Evolutionary conservation across 306 rosid genomes (phyloP).

Genomic region (Macrotyloma uniflorum): DNA sequence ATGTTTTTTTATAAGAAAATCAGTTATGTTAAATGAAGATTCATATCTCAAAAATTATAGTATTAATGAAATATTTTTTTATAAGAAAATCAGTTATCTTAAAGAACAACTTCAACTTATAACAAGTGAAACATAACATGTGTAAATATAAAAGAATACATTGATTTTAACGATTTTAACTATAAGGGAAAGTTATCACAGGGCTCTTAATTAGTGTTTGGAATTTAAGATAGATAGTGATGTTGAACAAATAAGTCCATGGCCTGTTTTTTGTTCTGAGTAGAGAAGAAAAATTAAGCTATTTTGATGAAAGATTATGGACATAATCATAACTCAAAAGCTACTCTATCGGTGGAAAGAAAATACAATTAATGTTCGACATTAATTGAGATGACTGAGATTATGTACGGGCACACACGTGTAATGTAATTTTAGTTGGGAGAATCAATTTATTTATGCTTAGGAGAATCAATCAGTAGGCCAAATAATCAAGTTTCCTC

Average conservation of each 20-base stretch:
- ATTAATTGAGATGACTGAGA: neutral
- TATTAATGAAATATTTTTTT: too few species aligned
- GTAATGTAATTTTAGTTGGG: neutral
- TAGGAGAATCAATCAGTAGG: neutral
- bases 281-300: neutral
- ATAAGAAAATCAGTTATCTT: too few species aligned
- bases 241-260: neutral
- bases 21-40: too few species aligned
- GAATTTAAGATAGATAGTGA: neutral
- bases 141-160: too few species aligned
- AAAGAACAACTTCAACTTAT: too few species aligned
- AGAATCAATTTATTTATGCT: too few species aligned
- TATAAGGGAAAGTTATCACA: neutral
- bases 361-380: neutral
- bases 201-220: neutral
- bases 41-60: too few species aligned
- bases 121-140: too few species aligned
- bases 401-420: neutral
- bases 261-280: neutral
- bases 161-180: too few species aligned
- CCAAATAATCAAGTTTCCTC: conserved; percentile 1
- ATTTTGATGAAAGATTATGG: neutral
- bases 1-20: too few species aligned
- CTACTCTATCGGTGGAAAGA: neutral
- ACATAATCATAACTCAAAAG: neutral